Conservation (phyloP, 1,284 basidiomycete species). For the Leccinum huronense region DNA sequence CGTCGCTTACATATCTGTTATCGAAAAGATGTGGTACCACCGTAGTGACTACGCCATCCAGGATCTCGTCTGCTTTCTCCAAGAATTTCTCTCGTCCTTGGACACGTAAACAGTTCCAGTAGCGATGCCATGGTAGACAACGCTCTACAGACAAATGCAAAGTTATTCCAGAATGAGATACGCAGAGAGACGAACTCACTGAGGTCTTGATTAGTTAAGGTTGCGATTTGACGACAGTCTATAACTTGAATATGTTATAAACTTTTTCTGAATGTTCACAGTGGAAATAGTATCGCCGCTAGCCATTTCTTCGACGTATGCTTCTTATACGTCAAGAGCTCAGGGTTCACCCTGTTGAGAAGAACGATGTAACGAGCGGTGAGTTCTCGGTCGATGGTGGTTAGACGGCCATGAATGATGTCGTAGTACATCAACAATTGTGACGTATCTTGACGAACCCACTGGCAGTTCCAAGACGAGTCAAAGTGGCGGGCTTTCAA, state of each 20-base stretch:
- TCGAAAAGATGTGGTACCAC: slow-evolving; percentile 89
- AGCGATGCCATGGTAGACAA: slow-evolving; percentile 79
- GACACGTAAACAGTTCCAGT: slow-evolving; percentile 76
- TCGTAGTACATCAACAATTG: slow-evolving; percentile 90
- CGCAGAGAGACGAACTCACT: slow-evolving; percentile 43
- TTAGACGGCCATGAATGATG: slow-evolving; percentile 92
- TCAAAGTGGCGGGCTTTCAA: slow-evolving; percentile 98
- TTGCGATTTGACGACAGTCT: slow-evolving; percentile 96
- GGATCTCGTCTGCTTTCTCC: slow-evolving; percentile 68
- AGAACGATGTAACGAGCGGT: slow-evolving; percentile 97
- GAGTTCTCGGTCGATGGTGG: slow-evolving; percentile 90
- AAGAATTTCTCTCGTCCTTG: slow-evolving; percentile 86
- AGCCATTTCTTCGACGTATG: slow-evolving; percentile 99
- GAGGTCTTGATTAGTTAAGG: slow-evolving; percentile 94
- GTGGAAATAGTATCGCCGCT: slow-evolving; percentile 84
- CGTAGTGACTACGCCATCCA: slow-evolving; percentile 61
- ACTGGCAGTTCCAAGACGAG: slow-evolving; percentile 91
- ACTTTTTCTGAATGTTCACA: slow-evolving; percentile 92
- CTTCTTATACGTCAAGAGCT: slow-evolving; percentile 89
- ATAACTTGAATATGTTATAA: slow-evolving; percentile 83
- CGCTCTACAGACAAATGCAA: slow-evolving; percentile 47
- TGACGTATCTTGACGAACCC: slow-evolving; percentile 87
- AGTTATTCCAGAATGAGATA: slow-evolving; percentile 2
- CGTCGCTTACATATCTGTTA: slow-evolving; percentile 60
- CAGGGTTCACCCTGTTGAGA: slow-evolving; percentile 94